Evolutionary conservation across 78 protist species (phyloP).

Genomic region (Polysphondylium violaceum): DNA sequence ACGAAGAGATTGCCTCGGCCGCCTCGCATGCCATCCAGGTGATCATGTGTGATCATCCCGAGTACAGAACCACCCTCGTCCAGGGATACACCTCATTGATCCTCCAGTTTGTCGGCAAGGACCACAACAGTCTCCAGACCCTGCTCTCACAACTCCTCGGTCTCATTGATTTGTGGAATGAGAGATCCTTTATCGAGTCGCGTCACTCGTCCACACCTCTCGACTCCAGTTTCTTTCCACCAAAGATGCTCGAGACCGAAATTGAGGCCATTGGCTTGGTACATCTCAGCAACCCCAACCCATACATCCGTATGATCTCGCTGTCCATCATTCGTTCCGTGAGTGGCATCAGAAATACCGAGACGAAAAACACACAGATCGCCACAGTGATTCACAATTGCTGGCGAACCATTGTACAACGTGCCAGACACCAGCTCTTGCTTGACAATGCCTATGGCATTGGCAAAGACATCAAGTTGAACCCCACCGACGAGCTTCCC

Average conservation of each 20-base stretch:
- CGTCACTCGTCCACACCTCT: conserved; percentile 58
- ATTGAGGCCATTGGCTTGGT: conserved; percentile 67
- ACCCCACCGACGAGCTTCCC: conserved; percentile 62
- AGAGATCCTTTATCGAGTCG: conserved; percentile 68
- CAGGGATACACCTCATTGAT: conserved; percentile 67
- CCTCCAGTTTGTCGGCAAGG: conserved; percentile 53
- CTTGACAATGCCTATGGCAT: conserved; percentile 62
- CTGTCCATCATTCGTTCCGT: conserved; percentile 34
- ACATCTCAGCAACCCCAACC: conserved; percentile 39
- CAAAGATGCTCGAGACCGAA: conserved; percentile 70
- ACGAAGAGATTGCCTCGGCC: conserved; percentile 59
- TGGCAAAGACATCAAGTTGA: conserved; percentile 46
- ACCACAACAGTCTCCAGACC: conserved; percentile 54
- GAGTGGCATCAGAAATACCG: conserved; percentile 61
- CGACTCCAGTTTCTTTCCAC: conserved; percentile 59
- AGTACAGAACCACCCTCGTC: conserved; percentile 31
- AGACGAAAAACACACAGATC: conserved; percentile 37
- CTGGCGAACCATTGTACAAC: conserved; percentile 54
- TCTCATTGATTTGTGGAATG: conserved; percentile 75
- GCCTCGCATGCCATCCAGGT: conserved; percentile 78
- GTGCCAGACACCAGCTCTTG: conserved; percentile 45
- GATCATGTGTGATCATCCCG: conserved; percentile 74
- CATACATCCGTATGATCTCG: conserved; percentile 28
- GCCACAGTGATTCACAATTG: conserved; percentile 34
- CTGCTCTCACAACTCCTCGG: conserved; percentile 34